phyloP scores from a whole-genome alignment of 176 grass and related monocot species.

The Ananas comosus region DNA sequence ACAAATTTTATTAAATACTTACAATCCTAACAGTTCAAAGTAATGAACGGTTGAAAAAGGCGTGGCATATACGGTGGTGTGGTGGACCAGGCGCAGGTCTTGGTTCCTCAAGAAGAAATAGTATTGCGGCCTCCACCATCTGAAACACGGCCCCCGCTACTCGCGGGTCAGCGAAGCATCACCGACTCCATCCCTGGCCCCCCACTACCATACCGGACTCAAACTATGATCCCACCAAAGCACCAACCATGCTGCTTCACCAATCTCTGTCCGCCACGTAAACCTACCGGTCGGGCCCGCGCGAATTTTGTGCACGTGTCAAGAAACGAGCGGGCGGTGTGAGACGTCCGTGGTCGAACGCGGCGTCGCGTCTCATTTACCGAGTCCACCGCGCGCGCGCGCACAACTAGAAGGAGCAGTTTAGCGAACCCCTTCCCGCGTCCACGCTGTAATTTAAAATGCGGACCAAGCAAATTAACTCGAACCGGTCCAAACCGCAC shows the following conservation, averaged over 20 bases:
- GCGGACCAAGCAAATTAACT: background rate
- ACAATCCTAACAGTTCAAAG: no score
- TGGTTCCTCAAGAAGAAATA: no score
- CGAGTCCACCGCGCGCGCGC: background rate
- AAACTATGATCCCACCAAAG: background rate
- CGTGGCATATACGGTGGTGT: no score
- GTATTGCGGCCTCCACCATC: no score
- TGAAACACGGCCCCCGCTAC: background rate
- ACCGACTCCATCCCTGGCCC: background rate
- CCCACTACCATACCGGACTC: background rate
- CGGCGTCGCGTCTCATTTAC: background rate
- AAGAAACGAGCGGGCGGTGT: background rate
- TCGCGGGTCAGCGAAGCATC: background rate
- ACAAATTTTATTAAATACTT: no score
- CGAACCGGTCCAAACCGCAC: background rate
- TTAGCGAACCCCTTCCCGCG: slow-evolving; percentile 2
- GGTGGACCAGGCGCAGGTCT: no score
- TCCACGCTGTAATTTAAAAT: background rate
- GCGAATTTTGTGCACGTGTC: background rate
- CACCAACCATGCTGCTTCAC: background rate
- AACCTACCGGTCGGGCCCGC: no score
- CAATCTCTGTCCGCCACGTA: background rate
- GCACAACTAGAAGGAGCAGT: background rate
- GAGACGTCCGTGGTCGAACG: background rate
- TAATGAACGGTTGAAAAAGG: no score